Evolutionary conservation across 2,329 filamentous ascomycete species (phyloP).

Genomic region (Nigrospora oryzae): DNA sequence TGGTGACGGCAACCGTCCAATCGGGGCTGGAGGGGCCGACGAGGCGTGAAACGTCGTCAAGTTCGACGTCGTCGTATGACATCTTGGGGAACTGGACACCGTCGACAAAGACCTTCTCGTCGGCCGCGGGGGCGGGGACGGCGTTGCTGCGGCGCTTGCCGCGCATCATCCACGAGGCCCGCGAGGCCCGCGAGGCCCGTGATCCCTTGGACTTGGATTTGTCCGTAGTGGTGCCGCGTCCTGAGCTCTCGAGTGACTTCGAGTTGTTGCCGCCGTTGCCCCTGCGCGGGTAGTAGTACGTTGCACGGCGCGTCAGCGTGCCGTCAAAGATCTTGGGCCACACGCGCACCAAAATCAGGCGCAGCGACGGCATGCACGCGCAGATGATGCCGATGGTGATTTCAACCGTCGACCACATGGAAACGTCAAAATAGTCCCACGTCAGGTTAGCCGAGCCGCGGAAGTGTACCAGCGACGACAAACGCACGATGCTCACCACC

Average conservation of each 20-base stretch:
- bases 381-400: constrained; percentile 24
- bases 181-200: not conserved
- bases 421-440: constrained; percentile 19
- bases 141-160: not conserved
- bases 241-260: no score
- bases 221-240: not conserved
- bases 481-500: constrained; percentile 21
- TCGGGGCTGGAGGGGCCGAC: not conserved
- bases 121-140: not conserved
- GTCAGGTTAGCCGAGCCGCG: constrained; percentile 20
- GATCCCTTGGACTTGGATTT: not conserved
- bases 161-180: not conserved
- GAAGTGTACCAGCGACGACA: constrained; percentile 19
- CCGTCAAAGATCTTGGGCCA: constrained; percentile 4
- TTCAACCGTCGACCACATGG: constrained; percentile 24
- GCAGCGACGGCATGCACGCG: constrained; percentile 19
- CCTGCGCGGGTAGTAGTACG: not conserved
- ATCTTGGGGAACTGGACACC: not conserved
- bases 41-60: not conserved
- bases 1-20: not conserved
- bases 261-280: no score
- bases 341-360: constrained; percentile 5
- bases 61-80: not conserved
- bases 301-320: not conserved
- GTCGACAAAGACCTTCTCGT: not conserved